Percentiles rank a stretch among this genome's conserved stretches.
Conservation (phyloP, 1,139 yeast species). For the Eremothecium cymbalariae region DNA sequence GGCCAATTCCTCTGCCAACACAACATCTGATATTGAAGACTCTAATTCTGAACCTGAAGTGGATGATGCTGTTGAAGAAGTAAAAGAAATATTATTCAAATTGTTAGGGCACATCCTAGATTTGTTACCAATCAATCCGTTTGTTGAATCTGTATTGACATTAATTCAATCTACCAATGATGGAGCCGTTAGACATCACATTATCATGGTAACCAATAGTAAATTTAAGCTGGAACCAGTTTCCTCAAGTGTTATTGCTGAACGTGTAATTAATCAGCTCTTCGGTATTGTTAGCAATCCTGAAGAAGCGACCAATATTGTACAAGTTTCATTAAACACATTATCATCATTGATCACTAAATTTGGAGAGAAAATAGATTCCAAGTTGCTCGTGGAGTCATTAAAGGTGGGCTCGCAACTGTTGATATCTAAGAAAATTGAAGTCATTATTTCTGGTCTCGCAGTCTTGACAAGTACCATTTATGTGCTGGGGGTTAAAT, state of each 20-base stretch:
- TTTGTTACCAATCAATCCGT: slow-evolving; percentile 65
- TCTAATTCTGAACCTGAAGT: slow-evolving; percentile 18
- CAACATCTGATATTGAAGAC: slow-evolving; percentile 11
- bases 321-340: slow-evolving; percentile 65
- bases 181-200: slow-evolving; percentile 41
- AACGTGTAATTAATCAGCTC: slow-evolving; percentile 42
- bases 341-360: slow-evolving; percentile 54
- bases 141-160: slow-evolving; percentile 56
- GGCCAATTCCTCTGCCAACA: slow-evolving; percentile 1
- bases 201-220: slow-evolving; percentile 51
- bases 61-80: slow-evolving; percentile 18
- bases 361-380: slow-evolving; percentile 47
- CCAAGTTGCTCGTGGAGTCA: slow-evolving; percentile 41
- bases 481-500: slow-evolving; percentile 72
- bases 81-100: slow-evolving; percentile 34
- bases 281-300: slow-evolving; percentile 37
- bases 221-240: slow-evolving; percentile 64
- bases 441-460: slow-evolving; percentile 66
- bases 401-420: slow-evolving; percentile 48
- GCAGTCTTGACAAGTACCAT: slow-evolving; percentile 64
- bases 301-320: slow-evolving; percentile 40
- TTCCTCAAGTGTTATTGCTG: slow-evolving; percentile 49
- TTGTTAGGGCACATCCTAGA: slow-evolving; percentile 56
- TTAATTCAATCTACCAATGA: slow-evolving; percentile 33
- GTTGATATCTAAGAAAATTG: slow-evolving; percentile 43